Percentiles rank a stretch among this genome's conserved stretches.
phyloP scores from a whole-genome alignment of 495 filamentous ascomycete species.

The Penicillium dipodomyicola region DNA sequence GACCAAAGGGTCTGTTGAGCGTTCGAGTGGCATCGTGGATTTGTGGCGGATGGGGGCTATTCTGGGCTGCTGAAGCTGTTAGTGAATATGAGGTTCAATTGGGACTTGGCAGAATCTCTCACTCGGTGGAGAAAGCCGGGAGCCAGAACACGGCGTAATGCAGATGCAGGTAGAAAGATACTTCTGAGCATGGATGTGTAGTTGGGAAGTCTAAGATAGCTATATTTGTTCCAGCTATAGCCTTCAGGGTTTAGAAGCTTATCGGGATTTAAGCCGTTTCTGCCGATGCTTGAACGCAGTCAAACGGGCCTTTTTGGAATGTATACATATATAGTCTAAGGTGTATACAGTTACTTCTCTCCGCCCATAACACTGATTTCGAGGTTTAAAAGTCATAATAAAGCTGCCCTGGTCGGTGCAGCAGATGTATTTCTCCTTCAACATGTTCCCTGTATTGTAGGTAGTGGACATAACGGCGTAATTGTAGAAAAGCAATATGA shows the following conservation, averaged over 20 bases:
- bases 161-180: slow-evolving; percentile 4
- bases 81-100: slow-evolving; percentile 4
- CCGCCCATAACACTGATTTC: neutral
- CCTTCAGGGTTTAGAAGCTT: neutral
- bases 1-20: slow-evolving; percentile 63
- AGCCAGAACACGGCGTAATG: slow-evolving; percentile 7
- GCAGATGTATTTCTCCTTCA: slow-evolving; percentile 27
- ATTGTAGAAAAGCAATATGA: slow-evolving; percentile 13
- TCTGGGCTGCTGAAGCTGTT: slow-evolving; percentile 7
- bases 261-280: neutral
- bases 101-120: slow-evolving; percentile 14
- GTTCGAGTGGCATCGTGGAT: slow-evolving; percentile 41
- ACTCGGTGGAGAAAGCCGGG: slow-evolving; percentile 30
- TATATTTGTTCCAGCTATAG: neutral
- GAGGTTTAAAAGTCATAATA: slow-evolving; percentile 8
- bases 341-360: neutral
- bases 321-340: neutral
- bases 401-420: slow-evolving; percentile 19
- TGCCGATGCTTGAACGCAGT: neutral
- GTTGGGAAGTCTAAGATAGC: neutral
- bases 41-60: neutral
- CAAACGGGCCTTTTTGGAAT: neutral
- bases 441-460: slow-evolving; percentile 25
- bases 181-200: slow-evolving; percentile 7
- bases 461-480: slow-evolving; percentile 30